phyloP scores from a whole-genome alignment of 148 eudicot species.

The Heliosperma pusillum region DNA sequence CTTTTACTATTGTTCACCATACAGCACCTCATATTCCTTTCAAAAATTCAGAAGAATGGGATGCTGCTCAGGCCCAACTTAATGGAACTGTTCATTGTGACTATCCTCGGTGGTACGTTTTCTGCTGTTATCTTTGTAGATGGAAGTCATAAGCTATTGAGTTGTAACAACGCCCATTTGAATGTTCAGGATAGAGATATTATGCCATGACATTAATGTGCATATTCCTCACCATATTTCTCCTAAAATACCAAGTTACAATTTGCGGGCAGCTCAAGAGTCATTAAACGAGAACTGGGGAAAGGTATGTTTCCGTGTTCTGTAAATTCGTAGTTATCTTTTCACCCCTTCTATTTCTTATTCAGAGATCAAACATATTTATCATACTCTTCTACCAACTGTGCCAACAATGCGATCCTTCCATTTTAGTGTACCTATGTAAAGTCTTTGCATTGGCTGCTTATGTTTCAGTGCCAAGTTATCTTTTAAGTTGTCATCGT shows the following conservation, averaged over 20 bases:
- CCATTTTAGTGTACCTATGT: not conserved
- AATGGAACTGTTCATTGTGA: slow-evolving; percentile 94
- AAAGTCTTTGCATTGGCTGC: not conserved
- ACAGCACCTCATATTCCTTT: slow-evolving; percentile 98
- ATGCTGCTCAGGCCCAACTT: slow-evolving; percentile 94
- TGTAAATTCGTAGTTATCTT: not conserved
- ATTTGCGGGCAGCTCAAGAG: slow-evolving; percentile 78
- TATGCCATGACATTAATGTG: slow-evolving; percentile 85
- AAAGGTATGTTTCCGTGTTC: slow-evolving; percentile 43
- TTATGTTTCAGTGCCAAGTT: not conserved
- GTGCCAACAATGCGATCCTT: not conserved
- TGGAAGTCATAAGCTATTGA: not conserved
- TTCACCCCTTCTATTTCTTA: not conserved
- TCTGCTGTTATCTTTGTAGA: not conserved
- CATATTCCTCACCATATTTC: slow-evolving; percentile 97
- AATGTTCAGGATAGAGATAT: slow-evolving; percentile 65
- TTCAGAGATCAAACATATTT: not conserved
- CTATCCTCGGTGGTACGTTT: slow-evolving; percentile 76
- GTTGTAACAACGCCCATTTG: slow-evolving; percentile 12
- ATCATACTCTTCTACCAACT: not conserved
- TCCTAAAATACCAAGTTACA: slow-evolving; percentile 88
- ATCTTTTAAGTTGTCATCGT: not conserved
- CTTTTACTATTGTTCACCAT: slow-evolving; percentile 93
- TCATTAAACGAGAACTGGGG: slow-evolving; percentile 89
- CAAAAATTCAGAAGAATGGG: slow-evolving; percentile 67